These are phyloP conservation scores for Nakazawaea wyomingensis DNA, from an alignment of 805 yeast genomes.

Conservation along the genomic window DNA sequence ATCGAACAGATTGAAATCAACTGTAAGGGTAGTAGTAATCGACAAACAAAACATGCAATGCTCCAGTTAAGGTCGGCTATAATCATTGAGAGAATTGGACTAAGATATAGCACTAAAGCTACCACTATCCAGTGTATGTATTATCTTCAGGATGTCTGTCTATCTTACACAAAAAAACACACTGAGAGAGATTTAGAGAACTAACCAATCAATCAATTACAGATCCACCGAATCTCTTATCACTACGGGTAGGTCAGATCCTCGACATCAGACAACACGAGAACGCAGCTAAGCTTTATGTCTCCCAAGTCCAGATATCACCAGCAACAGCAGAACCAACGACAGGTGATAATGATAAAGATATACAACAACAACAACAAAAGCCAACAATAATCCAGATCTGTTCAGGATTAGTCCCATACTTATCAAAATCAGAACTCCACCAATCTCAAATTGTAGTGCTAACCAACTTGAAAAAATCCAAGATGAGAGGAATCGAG, in stretches of 20 bases:
- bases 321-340: slow-evolving; percentile 1
- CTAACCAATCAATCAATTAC: background rate
- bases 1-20: too few relatives aligned
- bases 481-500: slow-evolving; percentile 56
- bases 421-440: slow-evolving; percentile 34
- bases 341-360: background rate
- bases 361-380: slow-evolving; percentile 19
- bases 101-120: background rate
- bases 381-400: too few relatives aligned
- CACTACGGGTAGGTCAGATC: slow-evolving; percentile 43
- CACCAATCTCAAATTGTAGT: slow-evolving; percentile 41
- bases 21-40: too few relatives aligned
- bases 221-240: slow-evolving; percentile 21
- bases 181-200: background rate
- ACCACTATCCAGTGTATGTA: background rate
- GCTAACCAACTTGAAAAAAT: slow-evolving; percentile 52
- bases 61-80: too few relatives aligned
- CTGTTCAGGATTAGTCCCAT: slow-evolving; percentile 54
- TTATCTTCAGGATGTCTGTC: too few relatives aligned
- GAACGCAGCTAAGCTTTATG: slow-evolving; percentile 54
- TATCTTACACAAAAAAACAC: too few relatives aligned
- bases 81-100: too few relatives aligned
- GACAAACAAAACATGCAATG: too few relatives aligned
- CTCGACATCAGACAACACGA: slow-evolving; percentile 42
- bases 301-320: slow-evolving; percentile 40